Conservation (phyloP, 2,329 filamentous ascomycete genomes). For the Epichloe festucae region DNA sequence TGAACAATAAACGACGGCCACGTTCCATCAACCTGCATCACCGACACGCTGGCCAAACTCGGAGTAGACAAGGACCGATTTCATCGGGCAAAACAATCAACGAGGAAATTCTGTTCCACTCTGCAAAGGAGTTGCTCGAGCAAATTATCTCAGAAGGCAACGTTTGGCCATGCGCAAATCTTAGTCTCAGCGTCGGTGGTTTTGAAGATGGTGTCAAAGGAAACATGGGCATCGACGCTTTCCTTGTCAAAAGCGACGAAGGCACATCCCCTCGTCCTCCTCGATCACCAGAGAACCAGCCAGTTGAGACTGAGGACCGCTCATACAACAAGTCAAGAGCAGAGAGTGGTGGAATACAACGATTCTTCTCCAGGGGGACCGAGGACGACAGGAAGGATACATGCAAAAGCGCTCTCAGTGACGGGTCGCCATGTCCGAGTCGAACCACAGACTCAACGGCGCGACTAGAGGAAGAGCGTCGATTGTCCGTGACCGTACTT, state of each 20-base stretch:
- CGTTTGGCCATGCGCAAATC: slow-evolving; percentile 83
- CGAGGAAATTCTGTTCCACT: slow-evolving; percentile 57
- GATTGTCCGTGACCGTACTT: slow-evolving; percentile 11
- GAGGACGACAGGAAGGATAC: neutral
- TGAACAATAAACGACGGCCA: slow-evolving; percentile 77
- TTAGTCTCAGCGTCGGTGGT: slow-evolving; percentile 78
- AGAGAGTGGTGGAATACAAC: slow-evolving; percentile 39
- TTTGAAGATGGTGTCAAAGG: slow-evolving; percentile 80
- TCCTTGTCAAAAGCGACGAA: slow-evolving; percentile 66
- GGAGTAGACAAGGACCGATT: slow-evolving; percentile 65
- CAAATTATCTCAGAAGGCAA: slow-evolving; percentile 67
- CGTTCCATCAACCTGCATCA: slow-evolving; percentile 79
- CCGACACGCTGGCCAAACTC: slow-evolving; percentile 57
- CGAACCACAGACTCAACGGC: neutral
- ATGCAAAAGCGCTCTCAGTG: neutral
- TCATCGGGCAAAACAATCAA: slow-evolving; percentile 62
- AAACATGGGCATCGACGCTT: slow-evolving; percentile 76
- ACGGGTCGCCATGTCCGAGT: neutral
- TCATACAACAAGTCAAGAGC: slow-evolving; percentile 20
- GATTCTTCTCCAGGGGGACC: slow-evolving; percentile 38
- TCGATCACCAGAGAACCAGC: slow-evolving; percentile 6
- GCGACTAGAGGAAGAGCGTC: neutral
- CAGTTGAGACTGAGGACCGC: slow-evolving; percentile 5
- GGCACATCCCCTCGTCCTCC: slow-evolving; percentile 28
- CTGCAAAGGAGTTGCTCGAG: slow-evolving; percentile 62